phyloP scores from a whole-genome alignment of 306 rosid species.

The Vachellia pachyceras region DNA sequence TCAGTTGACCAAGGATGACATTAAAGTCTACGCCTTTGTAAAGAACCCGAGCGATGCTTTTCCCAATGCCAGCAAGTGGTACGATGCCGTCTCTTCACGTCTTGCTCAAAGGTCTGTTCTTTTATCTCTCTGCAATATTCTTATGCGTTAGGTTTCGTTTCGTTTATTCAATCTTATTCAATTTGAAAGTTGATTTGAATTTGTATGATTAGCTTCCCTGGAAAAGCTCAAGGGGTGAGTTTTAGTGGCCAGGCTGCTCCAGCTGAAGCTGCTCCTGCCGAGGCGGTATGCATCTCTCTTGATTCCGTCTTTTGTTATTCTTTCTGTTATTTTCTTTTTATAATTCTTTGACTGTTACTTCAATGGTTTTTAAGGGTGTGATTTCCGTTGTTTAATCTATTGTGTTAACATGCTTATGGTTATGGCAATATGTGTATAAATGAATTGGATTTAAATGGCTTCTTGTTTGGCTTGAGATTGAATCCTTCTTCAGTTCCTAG shows the following conservation, averaged over 20 bases:
- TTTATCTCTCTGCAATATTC: background rate
- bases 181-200: background rate
- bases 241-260: conserved; percentile 46
- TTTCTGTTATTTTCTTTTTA: background rate
- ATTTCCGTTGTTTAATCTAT: background rate
- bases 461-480: no score
- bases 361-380: no score
- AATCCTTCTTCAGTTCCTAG: background rate
- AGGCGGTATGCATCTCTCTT: conserved; percentile 40
- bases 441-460: background rate
- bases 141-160: background rate
- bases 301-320: background rate
- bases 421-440: background rate
- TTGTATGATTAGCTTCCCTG: conserved; percentile 65
- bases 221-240: conserved; percentile 69
- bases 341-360: background rate
- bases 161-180: background rate
- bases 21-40: conserved; percentile 76
- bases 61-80: conserved; percentile 73
- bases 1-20: conserved; percentile 74
- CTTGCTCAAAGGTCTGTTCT: conserved; percentile 62
- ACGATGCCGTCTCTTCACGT: conserved; percentile 61
- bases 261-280: conserved; percentile 43
- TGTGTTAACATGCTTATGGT: background rate
- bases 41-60: conserved; percentile 59